Evolutionary conservation across 1,284 basidiomycete genomes (phyloP).

Genomic region (Boletus sp.): DNA sequence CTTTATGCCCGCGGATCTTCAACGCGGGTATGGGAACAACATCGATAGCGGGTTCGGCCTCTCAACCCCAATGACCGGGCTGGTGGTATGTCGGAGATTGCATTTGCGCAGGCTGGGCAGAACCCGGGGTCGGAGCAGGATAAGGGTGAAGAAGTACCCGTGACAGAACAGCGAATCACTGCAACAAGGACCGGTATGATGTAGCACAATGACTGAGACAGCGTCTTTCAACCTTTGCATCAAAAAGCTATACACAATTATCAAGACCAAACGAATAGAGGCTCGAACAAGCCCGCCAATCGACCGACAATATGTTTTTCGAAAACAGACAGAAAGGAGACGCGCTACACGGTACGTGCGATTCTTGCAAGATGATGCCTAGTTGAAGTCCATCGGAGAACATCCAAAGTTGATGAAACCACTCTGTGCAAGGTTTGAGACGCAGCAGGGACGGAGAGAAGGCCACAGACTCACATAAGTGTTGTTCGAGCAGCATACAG

Average conservation of each 20-base stretch:
- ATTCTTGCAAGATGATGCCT: not conserved
- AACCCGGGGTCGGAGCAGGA: not conserved
- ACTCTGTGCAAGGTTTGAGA: not conserved
- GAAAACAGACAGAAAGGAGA: constrained; percentile 10
- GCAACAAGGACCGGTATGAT: too few relatives aligned
- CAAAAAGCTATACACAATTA: constrained; percentile 2
- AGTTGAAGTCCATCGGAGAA: not conserved
- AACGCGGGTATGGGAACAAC: too few relatives aligned
- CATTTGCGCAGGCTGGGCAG: not conserved
- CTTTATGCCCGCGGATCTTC: not conserved
- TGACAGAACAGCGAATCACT: not conserved
- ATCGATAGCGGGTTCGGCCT: not conserved
- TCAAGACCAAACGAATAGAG: not conserved
- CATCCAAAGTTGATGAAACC: not conserved
- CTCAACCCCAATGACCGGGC: not conserved
- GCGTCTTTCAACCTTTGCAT: not conserved
- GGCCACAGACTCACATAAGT: constrained; percentile 14
- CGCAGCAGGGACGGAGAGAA: not conserved
- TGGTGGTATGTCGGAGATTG: not conserved
- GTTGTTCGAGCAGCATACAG: constrained; percentile 22
- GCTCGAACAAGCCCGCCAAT: not conserved
- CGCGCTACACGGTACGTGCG: not conserved
- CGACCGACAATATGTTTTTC: constrained; percentile 1
- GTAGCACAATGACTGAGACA: not conserved
- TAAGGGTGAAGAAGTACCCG: not conserved